Evolutionary conservation across 768 basidiomycete genomes (phyloP).

Genomic region (Calocybe gangraenosa): DNA sequence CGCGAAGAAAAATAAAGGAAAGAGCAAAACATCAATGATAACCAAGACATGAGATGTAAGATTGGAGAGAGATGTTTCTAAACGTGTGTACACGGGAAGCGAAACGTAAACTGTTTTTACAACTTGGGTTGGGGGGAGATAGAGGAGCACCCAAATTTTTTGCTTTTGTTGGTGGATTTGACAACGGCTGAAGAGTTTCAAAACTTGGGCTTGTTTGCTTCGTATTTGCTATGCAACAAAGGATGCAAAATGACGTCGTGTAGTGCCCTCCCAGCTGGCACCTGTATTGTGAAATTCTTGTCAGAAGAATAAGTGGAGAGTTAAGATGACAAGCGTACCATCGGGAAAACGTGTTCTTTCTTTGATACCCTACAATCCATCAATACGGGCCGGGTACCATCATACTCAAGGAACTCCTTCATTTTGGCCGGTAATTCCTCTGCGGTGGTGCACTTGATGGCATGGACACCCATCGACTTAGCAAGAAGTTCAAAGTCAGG

Average conservation of each 20-base stretch:
- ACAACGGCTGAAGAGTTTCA: too few relatives aligned
- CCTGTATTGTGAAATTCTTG: too few relatives aligned
- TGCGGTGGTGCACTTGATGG: constrained; percentile 64
- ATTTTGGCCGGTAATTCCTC: constrained; percentile 90
- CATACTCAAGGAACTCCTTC: constrained; percentile 98
- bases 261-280: constrained; percentile 90
- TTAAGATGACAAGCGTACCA: constrained; percentile 44
- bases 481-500: constrained; percentile 93
- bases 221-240: constrained; percentile 16
- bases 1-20: too few relatives aligned
- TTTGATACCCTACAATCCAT: constrained; percentile 87
- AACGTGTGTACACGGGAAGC: too few relatives aligned
- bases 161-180: too few relatives aligned
- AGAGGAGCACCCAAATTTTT: too few relatives aligned
- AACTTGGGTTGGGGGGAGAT: too few relatives aligned
- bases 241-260: constrained; percentile 89
- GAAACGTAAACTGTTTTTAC: too few relatives aligned
- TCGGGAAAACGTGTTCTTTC: constrained; percentile 88
- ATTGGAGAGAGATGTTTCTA: too few relatives aligned
- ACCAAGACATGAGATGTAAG: too few relatives aligned
- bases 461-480: constrained; percentile 88
- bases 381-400: constrained; percentile 79
- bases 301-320: too few relatives aligned
- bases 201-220: constrained; percentile 4
- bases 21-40: too few relatives aligned